phyloP scores from a whole-genome alignment of 306 rosid genomes.

The Hippophae rhamnoides region DNA sequence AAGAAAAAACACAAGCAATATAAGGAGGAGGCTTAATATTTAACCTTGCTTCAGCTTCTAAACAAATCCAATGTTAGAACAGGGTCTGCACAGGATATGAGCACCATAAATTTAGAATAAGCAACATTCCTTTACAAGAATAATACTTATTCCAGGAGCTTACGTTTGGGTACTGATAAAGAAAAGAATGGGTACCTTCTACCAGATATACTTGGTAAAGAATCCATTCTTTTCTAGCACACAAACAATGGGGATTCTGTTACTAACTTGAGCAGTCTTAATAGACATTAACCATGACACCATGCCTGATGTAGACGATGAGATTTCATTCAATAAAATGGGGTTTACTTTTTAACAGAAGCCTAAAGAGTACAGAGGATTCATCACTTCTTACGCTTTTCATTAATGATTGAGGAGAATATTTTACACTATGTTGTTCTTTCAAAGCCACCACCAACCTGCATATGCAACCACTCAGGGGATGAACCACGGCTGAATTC shows the following conservation, averaged over 20 bases:
- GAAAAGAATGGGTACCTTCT: conserved; percentile 29
- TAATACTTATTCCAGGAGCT: conserved; percentile 23
- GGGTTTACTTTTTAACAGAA: conserved; percentile 39
- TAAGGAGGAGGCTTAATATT: conserved; percentile 16
- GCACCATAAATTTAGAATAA: conserved; percentile 36
- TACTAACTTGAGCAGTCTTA: conserved; percentile 24
- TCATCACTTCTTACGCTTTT: conserved; percentile 32
- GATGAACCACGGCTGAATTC: conserved; percentile 67
- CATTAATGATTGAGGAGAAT: conserved; percentile 30
- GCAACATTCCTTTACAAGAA: conserved; percentile 45
- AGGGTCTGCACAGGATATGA: conserved; percentile 28
- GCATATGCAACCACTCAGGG: conserved; percentile 95
- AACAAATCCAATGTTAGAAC: conserved; percentile 28
- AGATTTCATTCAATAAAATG: conserved; percentile 29
- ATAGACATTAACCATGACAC: conserved; percentile 32
- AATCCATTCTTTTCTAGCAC: conserved; percentile 41
- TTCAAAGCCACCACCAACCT: conserved; percentile 79
- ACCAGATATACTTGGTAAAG: conserved; percentile 31
- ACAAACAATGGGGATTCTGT: conserved; percentile 32
- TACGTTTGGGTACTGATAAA: conserved; percentile 27
- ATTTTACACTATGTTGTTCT: conserved; percentile 46
- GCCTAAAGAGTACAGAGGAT: conserved; percentile 19
- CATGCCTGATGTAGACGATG: conserved; percentile 35
- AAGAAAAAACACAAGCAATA: no score
- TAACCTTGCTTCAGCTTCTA: conserved; percentile 24